Base-by-base conservation (phyloP, 805 yeast species). In the Starmerella apis region DNA sequence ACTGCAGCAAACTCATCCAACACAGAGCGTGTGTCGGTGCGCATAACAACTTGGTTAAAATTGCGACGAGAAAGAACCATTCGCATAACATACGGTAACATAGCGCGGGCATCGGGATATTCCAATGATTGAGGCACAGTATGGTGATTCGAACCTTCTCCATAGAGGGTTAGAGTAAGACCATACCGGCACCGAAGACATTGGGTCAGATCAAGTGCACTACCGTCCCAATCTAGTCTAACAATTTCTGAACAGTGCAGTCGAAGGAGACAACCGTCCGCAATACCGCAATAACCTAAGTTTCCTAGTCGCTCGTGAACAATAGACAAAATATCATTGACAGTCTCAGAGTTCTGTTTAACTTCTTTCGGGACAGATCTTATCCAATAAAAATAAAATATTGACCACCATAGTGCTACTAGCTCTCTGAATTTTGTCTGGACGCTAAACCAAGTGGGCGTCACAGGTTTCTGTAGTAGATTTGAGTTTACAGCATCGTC, bases 131-230 rank as follows among this genome's bases (percentile, higher is more conserved):
- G 58, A 0, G 74, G 66, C 4, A 63, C 63, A 0, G 81, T 70
- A 3, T 68, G 71, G 60, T 90, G 97, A 53, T 86, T 83, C 36
- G 70, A 74, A 0, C 92, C 86, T 2, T 71, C 70, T 53, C 78
- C 79, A 16, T 71, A 70, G 13, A 49, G 43, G 1, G 80, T 68
- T 3, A 87, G 68, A 2, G 70, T 66, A 46, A 85, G 72, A 41
- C 86, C 94, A 59, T 81, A 86, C 9, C 83, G 73, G 62, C 98
- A 92, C 54, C 79, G 72, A 20, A 92, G 65, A 30, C 86, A 72
- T 60, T 90, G 97, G 8, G 86, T 73, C 43, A 90, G 63, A 41
- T 86, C 92, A 8, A 71, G 70, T 42, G 83, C 88, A 2, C 83
- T 72, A 4, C 72, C 72, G 13, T 60, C 55, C 51, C 69, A 63